These are phyloP conservation scores for Pichia nakasei DNA, from an alignment of 805 yeast genomes.

Conservation along the genomic window DNA sequence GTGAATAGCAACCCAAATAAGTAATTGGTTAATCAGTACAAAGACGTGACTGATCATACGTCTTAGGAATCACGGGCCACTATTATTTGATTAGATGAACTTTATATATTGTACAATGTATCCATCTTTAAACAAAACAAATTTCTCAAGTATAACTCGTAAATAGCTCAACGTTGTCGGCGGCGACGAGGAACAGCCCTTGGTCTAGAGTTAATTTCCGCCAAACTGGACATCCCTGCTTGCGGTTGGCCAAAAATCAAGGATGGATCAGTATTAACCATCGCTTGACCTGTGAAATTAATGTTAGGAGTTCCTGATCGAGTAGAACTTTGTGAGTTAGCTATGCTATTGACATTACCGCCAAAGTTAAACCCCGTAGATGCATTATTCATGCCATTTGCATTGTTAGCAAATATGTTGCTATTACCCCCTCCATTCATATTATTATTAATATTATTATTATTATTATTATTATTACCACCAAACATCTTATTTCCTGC, in stretches of 20 bases:
- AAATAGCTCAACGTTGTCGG: background rate
- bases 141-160: too few species aligned
- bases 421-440: background rate
- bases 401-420: too few species aligned
- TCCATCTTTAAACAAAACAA: too few species aligned
- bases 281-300: constrained; percentile 24
- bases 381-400: background rate
- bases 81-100: too few species aligned
- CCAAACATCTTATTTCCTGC: background rate
- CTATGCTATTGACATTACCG: background rate
- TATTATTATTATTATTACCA: background rate
- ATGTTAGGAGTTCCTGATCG: constrained; percentile 25
- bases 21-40: too few species aligned
- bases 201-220: background rate
- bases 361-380: constrained; percentile 1
- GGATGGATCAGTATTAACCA: constrained; percentile 19
- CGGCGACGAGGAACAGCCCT: background rate
- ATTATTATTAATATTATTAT: background rate
- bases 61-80: too few species aligned
- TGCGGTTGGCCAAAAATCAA: constrained; percentile 13
- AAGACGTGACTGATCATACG: too few species aligned
- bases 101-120: too few species aligned
- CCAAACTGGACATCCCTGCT: background rate
- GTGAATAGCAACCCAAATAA: too few species aligned
- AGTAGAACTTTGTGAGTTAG: background rate